Conservation (phyloP, 1,284 basidiomycete genomes). For the Bondarzewia mesenterica region DNA sequence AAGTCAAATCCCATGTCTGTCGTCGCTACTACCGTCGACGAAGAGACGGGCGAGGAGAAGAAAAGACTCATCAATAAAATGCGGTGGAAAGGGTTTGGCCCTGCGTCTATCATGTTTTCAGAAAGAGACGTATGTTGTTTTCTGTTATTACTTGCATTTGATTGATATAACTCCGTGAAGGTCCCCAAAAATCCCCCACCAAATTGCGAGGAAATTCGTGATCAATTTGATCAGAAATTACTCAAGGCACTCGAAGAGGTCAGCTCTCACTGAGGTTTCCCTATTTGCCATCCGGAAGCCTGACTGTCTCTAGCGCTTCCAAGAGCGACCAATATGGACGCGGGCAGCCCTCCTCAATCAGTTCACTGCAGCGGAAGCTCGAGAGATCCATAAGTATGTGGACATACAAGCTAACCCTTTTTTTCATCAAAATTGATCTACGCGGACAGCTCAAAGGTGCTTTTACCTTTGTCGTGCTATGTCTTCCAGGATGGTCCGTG, state of each 20-base stretch:
- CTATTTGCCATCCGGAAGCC: background rate
- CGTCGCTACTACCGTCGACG: conserved; percentile 52
- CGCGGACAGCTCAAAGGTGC: conserved; percentile 55
- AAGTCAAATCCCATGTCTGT: conserved; percentile 71
- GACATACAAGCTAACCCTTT: background rate
- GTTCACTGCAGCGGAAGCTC: conserved; percentile 58
- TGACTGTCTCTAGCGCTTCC: conserved; percentile 41
- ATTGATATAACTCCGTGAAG: conserved; percentile 23
- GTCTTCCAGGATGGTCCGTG: conserved; percentile 92
- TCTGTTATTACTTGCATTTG: background rate
- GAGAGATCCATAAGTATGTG: conserved; percentile 63
- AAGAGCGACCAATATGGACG: conserved; percentile 83
- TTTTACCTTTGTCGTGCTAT: conserved; percentile 70
- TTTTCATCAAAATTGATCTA: conserved; percentile 4
- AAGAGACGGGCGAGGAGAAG: conserved; percentile 73
- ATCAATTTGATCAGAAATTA: conserved; percentile 51
- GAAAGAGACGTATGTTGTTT: conserved; percentile 43
- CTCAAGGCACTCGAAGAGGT: conserved; percentile 51
- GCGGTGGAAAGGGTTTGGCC: conserved; percentile 73
- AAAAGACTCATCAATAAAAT: conserved; percentile 73
- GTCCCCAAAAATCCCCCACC: conserved; percentile 61
- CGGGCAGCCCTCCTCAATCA: conserved; percentile 80
- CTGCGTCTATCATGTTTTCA: conserved; percentile 60
- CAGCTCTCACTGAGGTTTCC: background rate
- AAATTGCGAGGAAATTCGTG: conserved; percentile 45